These are phyloP conservation scores for Begonia loranthoides DNA, from an alignment of 306 rosid species.

Conservation along the genomic window DNA sequence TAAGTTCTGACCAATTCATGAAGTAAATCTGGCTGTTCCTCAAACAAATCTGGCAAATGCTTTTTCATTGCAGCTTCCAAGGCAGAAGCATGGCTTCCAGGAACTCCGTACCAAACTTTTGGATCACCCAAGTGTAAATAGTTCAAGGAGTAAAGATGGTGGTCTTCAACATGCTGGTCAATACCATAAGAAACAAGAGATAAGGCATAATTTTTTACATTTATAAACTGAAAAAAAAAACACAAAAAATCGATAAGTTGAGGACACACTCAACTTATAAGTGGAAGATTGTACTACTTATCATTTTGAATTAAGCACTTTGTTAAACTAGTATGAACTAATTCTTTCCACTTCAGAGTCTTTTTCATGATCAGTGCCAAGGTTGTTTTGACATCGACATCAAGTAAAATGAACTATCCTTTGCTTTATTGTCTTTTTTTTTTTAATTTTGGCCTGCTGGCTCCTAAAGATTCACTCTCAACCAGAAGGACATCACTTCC, in stretches of 20 bases:
- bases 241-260: background rate
- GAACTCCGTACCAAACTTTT: conserved; percentile 92
- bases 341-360: too few relatives aligned
- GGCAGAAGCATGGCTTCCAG: conserved; percentile 58
- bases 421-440: too few relatives aligned
- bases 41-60: conserved; percentile 77
- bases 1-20: conserved; percentile 62
- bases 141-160: conserved; percentile 89
- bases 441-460: too few relatives aligned
- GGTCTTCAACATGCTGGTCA: conserved; percentile 94
- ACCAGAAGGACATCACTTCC: too few relatives aligned
- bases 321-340: too few relatives aligned
- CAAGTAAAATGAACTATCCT: too few relatives aligned
- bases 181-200: conserved; percentile 19
- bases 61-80: conserved; percentile 74
- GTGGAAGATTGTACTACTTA: background rate
- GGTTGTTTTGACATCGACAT: too few relatives aligned
- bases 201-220: conserved; percentile 11
- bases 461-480: too few relatives aligned
- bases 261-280: conserved; percentile 1
- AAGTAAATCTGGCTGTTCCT: conserved; percentile 86
- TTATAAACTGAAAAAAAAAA: background rate
- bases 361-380: too few relatives aligned
- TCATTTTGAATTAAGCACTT: background rate
- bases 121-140: conserved; percentile 91